These are phyloP conservation scores for Neurospora intermedia DNA, from an alignment of 495 filamentous ascomycete genomes.

Conservation along the genomic window DNA sequence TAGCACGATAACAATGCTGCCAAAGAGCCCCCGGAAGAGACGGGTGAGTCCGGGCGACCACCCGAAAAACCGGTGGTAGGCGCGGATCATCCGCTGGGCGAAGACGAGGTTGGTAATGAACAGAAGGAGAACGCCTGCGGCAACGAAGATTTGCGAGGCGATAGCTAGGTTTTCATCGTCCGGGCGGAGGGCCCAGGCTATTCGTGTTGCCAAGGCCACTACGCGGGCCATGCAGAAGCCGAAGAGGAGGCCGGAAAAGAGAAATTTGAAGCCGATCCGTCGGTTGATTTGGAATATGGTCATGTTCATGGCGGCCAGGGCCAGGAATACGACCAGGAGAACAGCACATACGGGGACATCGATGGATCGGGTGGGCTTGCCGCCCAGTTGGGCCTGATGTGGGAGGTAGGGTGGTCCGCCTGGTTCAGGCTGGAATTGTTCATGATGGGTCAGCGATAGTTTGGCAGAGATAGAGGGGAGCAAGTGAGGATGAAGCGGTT, in stretches of 20 bases:
- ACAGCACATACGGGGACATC: constrained; percentile 58
- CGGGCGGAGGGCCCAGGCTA: constrained; percentile 41
- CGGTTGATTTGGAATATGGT: constrained; percentile 52
- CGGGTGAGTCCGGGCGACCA: constrained; percentile 44
- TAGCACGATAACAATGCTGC: constrained; percentile 49
- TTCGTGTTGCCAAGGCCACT: constrained; percentile 53
- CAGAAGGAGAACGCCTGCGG: constrained; percentile 66
- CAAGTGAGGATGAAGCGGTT: not conserved
- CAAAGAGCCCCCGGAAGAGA: constrained; percentile 48
- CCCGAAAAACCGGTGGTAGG: constrained; percentile 58
- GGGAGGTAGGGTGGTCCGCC: constrained; percentile 24
- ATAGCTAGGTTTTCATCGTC: constrained; percentile 48
- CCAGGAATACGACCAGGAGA: constrained; percentile 55
- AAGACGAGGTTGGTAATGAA: constrained; percentile 75
- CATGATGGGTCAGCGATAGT: not conserved
- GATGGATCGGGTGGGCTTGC: constrained; percentile 39
- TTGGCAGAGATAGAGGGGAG: not conserved
- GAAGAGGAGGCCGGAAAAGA: constrained; percentile 56
- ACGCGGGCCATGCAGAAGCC: constrained; percentile 72
- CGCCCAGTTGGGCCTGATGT: constrained; percentile 44
- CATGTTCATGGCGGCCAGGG: constrained; percentile 51
- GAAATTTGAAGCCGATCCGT: constrained; percentile 52
- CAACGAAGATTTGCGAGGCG: constrained; percentile 62
- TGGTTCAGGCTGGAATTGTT: not conserved
- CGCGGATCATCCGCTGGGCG: constrained; percentile 64